Evolutionary conservation across 352 stramenopile genomes (phyloP), one percentile per base, ranked within the genome.

Genomic region (Blastocystis sp.): DNA sequence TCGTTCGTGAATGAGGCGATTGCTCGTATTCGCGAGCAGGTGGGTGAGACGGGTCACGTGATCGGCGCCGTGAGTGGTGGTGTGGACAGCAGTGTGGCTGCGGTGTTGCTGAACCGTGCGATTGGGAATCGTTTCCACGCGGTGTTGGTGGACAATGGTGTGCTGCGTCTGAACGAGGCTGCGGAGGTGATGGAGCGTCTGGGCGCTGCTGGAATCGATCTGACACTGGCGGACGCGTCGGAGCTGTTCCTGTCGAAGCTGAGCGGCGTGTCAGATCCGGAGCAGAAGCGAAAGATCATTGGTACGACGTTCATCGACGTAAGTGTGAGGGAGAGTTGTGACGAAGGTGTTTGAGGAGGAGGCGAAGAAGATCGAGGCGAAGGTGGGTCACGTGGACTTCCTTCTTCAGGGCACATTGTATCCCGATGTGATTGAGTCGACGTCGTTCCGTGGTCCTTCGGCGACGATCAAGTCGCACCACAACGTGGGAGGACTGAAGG

Each of bases 391-490:
- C 88, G 92, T 94, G 40, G 90, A 98, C 86, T 98, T 93, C 78
- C 87, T 99, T 84, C 91, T 98, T 38, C 96, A 99, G 88, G 96
- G 96, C 67, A 99, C 96, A 42, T 89, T 99, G 29, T 99, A 99
- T 89, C 96, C 96, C 27, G 96, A 99, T 89, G 95, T 99, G 76
- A 99, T 99, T 89, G 96, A 99, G 89, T 97, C 91, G 87, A 93
- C 98, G 72, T 97, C 93, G 59, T 98, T 98, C 93, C 98, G 98
- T 90, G 91, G 95, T 32, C 95, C 94, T 9, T 96, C 91, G 29
- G 95, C 95, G 29, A 98, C 95, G 44, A 99, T 99, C 89, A 99
- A 99, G 91, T 98, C 95, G 46, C 96, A 99, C 89, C 96, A 99
- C 91, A 99, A 99, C 90, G 96, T 99, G 29, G 96, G 95, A 61